Conservation (phyloP, 106 monocot species). For the Dioscorea alata region DNA sequence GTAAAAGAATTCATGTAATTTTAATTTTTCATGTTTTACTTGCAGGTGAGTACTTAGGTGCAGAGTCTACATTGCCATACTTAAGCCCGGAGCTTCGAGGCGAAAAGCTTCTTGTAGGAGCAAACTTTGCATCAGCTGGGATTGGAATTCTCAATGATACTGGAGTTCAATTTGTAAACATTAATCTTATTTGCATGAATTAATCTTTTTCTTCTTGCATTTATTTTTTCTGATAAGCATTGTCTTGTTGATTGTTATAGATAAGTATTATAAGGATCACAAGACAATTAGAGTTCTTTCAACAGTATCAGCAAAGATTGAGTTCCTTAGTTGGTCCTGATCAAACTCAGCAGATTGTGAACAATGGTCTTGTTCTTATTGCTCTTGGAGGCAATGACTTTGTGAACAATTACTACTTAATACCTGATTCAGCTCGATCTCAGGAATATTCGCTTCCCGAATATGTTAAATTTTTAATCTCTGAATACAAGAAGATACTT, state of each 20-base stretch:
- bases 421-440: constrained; percentile 65
- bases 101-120: constrained; percentile 60
- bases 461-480: constrained; percentile 60
- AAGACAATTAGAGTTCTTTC: constrained; percentile 59
- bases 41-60: constrained; percentile 71
- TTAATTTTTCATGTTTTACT: neutral
- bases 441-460: constrained; percentile 68
- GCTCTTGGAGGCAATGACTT: constrained; percentile 93
- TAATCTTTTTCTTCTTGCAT: neutral
- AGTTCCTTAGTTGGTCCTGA: constrained; percentile 37
- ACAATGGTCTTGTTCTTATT: constrained; percentile 53
- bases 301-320: constrained; percentile 78
- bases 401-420: constrained; percentile 90
- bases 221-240: neutral
- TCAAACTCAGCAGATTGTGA: constrained; percentile 31
- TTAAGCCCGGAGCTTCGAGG: constrained; percentile 71
- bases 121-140: constrained; percentile 92
- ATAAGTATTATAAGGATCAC: constrained; percentile 66
- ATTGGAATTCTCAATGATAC: constrained; percentile 92
- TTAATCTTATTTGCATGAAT: too few species aligned
- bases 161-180: constrained; percentile 80
- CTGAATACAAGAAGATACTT: constrained; percentile 85
- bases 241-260: constrained; percentile 23
- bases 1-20: neutral
- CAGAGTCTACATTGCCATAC: constrained; percentile 75